These are phyloP conservation scores for Limonium bicolor DNA, from an alignment of 148 eudicot species.

Conservation along the genomic window DNA sequence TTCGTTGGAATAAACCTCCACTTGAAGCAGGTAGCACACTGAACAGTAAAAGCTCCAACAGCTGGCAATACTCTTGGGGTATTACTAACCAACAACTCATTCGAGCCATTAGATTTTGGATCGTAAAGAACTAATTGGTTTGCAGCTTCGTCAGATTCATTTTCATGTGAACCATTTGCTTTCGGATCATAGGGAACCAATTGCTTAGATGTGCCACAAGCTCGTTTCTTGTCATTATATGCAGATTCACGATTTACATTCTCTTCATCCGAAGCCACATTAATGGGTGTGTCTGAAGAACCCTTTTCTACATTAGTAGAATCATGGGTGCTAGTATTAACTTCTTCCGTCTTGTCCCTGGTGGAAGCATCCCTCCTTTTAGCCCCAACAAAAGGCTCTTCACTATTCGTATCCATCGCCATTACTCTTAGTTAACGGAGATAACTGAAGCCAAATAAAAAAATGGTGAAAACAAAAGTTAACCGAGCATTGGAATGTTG, in stretches of 20 bases:
- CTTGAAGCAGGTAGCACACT: conserved; percentile 73
- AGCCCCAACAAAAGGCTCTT: too few relatives aligned
- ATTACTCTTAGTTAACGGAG: too few relatives aligned
- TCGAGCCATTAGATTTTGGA: conserved; percentile 16
- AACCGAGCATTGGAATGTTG: too few relatives aligned
- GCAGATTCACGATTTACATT: conserved; percentile 8
- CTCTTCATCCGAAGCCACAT: conserved; percentile 20
- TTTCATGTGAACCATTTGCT: conserved; percentile 1
- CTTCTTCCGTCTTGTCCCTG: conserved; percentile 13
- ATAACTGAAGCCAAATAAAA: too few relatives aligned
- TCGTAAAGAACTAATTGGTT: conserved; percentile 49
- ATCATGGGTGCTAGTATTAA: conserved; percentile 10
- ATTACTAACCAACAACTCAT: conserved; percentile 1
- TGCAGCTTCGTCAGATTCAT: conserved; percentile 23
- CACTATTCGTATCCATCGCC: too few relatives aligned
- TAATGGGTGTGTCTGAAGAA: conserved; percentile 10
- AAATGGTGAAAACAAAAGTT: too few relatives aligned
- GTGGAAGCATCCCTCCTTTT: too few relatives aligned
- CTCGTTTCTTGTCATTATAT: conserved; percentile 14
- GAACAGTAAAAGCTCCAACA: conserved; percentile 79
- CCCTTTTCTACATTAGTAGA: conserved; percentile 4
- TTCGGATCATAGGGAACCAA: conserved; percentile 46
- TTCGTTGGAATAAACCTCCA: conserved; percentile 93
- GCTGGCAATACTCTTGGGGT: conserved; percentile 38
- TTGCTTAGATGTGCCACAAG: conserved; percentile 33